A percentile compares a stretch with the other conserved stretches of the same genome.
phyloP scores from a whole-genome alignment of 805 yeast species.

The Metschnikowia sp. region DNA sequence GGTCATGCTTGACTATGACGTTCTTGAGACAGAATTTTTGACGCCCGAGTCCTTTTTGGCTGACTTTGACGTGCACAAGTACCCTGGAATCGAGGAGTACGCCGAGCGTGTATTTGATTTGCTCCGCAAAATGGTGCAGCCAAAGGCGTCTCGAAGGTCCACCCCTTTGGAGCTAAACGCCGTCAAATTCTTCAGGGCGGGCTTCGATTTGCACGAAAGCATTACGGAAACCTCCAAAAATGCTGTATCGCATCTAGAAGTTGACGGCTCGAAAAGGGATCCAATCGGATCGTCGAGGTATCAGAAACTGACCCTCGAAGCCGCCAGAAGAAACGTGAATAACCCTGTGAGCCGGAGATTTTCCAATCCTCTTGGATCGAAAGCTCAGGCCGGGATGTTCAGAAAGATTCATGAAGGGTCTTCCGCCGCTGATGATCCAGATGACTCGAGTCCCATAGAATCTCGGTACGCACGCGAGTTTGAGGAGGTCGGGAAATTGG shows the following conservation, averaged over 20 bases:
- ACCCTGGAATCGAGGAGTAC: constrained; percentile 62
- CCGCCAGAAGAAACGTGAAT: constrained; percentile 11
- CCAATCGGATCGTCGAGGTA: constrained; percentile 15
- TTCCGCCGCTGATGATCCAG: neutral
- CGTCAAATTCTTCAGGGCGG: constrained; percentile 74
- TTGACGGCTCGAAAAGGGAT: neutral
- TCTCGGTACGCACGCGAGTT: constrained; percentile 83
- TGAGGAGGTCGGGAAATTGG: constrained; percentile 88
- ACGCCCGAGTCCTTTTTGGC: constrained; percentile 40
- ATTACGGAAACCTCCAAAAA: neutral
- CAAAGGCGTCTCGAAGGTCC: constrained; percentile 66
- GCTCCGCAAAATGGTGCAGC: constrained; percentile 60
- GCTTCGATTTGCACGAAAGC: constrained; percentile 23
- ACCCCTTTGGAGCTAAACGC: constrained; percentile 85
- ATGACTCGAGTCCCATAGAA: constrained; percentile 2
- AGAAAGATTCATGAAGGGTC: neutral
- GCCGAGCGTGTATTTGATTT: constrained; percentile 65
- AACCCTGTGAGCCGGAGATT: neutral
- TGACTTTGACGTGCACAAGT: constrained; percentile 28
- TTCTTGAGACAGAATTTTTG: constrained; percentile 58
- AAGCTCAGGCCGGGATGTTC: neutral
- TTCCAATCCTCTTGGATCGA: neutral
- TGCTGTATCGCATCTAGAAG: neutral
- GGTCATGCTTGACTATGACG: constrained; percentile 46
- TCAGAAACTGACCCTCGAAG: constrained; percentile 10